Percentiles rank a stretch among this genome's conserved stretches.
phyloP scores from a whole-genome alignment of 768 basidiomycete species.

The Mycena belliarum region DNA sequence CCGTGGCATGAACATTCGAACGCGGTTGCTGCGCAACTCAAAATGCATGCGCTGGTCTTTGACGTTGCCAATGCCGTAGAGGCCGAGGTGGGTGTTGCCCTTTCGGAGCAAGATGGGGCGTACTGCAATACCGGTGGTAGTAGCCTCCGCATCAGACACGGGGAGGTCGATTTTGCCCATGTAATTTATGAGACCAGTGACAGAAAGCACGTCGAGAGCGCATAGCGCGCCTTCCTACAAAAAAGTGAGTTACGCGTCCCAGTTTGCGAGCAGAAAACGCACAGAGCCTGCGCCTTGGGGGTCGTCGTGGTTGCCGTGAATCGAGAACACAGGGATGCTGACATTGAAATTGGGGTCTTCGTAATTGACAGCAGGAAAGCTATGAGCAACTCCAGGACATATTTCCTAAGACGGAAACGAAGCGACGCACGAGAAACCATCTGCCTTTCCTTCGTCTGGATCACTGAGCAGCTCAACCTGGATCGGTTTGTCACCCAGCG shows the following conservation, averaged over 20 bases:
- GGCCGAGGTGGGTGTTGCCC: constrained; percentile 81
- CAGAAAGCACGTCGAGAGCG: constrained; percentile 92
- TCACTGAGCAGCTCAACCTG: constrained; percentile 90
- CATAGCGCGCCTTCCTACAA: constrained; percentile 92
- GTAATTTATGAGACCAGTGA: constrained; percentile 92
- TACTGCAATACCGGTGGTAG: constrained; percentile 77
- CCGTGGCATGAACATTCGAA: constrained; percentile 94
- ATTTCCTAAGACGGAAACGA: neutral
- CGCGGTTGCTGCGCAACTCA: constrained; percentile 90
- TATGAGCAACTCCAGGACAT: constrained; percentile 30
- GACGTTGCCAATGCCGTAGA: constrained; percentile 96
- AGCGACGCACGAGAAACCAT: constrained; percentile 73
- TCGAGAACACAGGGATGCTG: constrained; percentile 96
- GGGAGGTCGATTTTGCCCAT: constrained; percentile 96
- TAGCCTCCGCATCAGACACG: constrained; percentile 64
- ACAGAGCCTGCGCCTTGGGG: constrained; percentile 95
- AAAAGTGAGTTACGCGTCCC: neutral
- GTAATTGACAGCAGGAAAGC: constrained; percentile 96
- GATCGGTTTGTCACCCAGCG: constrained; percentile 86
- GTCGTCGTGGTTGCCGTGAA: constrained; percentile 99
- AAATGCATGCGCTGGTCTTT: constrained; percentile 97
- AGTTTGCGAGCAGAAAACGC: constrained; percentile 29
- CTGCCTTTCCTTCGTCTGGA: constrained; percentile 85
- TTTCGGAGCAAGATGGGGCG: constrained; percentile 90
- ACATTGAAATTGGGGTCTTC: constrained; percentile 96